Base-by-base conservation (phyloP, 768 basidiomycete species). In the Boletus rubropictus region DNA sequence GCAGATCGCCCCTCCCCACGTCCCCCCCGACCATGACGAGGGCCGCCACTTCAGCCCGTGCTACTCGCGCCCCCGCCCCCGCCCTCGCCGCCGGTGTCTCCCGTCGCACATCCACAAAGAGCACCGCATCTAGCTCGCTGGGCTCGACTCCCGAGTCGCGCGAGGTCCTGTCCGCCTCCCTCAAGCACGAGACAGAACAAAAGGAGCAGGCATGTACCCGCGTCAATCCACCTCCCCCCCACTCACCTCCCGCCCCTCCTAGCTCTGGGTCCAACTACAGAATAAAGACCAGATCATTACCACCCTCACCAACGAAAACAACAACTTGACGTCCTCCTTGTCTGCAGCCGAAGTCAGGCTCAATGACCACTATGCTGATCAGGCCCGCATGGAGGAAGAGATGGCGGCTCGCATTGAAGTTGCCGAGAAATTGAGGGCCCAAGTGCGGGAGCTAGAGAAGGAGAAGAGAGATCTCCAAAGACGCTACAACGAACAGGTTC, bases 401-500 rank as follows among this genome's bases (percentile, higher is more conserved):
- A 70, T 93, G 65, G 81, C 82, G 21, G 82, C 87, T 29, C 81
- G 86, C 39, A 82, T 89, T 54, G 89, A 92, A 56, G 81, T 92
- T 31, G 71, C 81, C 31, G 89, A 92, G 51, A 92, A 91, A 64
- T 73, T 94, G 42, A 73, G 91, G 49, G 66, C 73, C 15, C 87
- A 93, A 66, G 77, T 90, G 34, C 83, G 85, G 53, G 90, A 92
- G 49, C 67, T 93, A 17, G 92, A 94, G 70, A 89, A 82, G 66
- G 91, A 94, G 68, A 91, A 89, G 67, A 72, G 89, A 49, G 91
- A 93, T 51, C 35, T 84, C 22, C 82, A 83, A 48, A 80, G 88
- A 52, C 76, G 90, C 53, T 93, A 93, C 63, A 87, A 89, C 44
- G 91, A 93, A 61, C 90, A 95, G 79, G 90, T 87, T 25, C 35